Evolutionary conservation across 345 rosid genomes (phyloP), one percentile per base, ranked within the genome.

Genomic region (Euclidium syriacum): DNA sequence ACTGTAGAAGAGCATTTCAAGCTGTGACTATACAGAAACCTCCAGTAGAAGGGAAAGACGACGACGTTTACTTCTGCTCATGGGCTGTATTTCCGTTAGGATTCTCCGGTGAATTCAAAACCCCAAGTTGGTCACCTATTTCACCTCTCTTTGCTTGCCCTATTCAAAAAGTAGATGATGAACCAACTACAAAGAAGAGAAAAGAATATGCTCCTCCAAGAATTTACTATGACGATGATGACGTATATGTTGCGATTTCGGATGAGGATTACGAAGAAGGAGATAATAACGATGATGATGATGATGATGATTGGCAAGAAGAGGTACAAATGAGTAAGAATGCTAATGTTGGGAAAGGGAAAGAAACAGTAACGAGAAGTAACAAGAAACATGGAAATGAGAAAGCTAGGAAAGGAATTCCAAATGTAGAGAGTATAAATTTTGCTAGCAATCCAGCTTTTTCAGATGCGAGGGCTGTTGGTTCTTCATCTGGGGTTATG

Each of bases 11-110:
- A 67, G 90, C 92, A 25, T 94, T 86, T 48, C 87, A 94, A 65
- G 99, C 87, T 6, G 88, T 75, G 62, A 66, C 8, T 22, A 74
- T 86, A 47, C 77, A 81, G 3, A 56, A 85, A 20, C 96, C 97
- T 34, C 96, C 95, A 0, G 72, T 86, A 56, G 48, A 79, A 0
- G 85, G 80, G 61, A 84, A 87, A 54, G 87, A 72, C n/a, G 85
- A 87, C 41, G 86, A 81, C 17, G 48, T 70, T 32, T 74, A 81
- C 84, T 87, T 85, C 58, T 78, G 84, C 60, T 79, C 86, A 44
- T 90, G 96, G 97, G 90, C 80, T 0, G 80, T 68, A 52, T 87
- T 77, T 52, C 99, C 99, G 0, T 20, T 90, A 10, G 99, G 97
- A 19, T 80, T 51, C 65, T 64, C 85, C 0, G 88, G 79, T 26